phyloP scores from a whole-genome alignment of 2,329 filamentous ascomycete genomes.

The Alternaria brassicicola region DNA sequence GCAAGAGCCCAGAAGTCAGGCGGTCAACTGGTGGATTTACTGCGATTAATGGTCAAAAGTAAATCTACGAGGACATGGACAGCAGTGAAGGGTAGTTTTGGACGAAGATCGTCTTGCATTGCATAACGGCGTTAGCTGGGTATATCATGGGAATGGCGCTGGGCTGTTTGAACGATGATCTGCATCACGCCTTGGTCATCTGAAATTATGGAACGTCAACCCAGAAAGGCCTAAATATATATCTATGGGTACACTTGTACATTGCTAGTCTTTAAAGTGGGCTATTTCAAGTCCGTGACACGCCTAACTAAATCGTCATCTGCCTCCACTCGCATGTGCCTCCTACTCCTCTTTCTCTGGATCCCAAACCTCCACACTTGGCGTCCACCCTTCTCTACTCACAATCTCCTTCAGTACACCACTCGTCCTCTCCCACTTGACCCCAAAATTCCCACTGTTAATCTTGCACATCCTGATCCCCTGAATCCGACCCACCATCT shows the following conservation, averaged over 20 bases:
- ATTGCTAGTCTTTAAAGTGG: not conserved
- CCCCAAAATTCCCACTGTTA: slow-evolving; percentile 63
- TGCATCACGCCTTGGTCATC: not conserved
- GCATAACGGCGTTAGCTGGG: slow-evolving; percentile 12
- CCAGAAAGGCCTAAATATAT: not conserved
- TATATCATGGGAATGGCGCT: not conserved
- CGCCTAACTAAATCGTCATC: not conserved
- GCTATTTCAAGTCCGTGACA: not conserved
- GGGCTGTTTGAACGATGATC: not conserved
- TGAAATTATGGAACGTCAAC: not conserved
- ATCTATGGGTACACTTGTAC: no score
- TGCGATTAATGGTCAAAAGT: slow-evolving; percentile 40
- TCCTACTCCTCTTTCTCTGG: not conserved
- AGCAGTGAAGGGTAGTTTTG: not conserved
- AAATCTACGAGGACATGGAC: not conserved
- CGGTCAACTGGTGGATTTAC: slow-evolving; percentile 37
- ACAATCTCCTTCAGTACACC: slow-evolving; percentile 46
- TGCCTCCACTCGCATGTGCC: not conserved
- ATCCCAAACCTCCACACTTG: slow-evolving; percentile 38
- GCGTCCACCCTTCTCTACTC: slow-evolving; percentile 30
- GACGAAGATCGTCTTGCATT: slow-evolving; percentile 8
- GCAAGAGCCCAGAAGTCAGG: slow-evolving; percentile 17
- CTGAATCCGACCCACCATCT: slow-evolving; percentile 11
- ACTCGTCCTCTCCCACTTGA: slow-evolving; percentile 60
- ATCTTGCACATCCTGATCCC: slow-evolving; percentile 60